These are phyloP conservation scores for Tripidium arundinaceum DNA, from an alignment of 202 grass and related monocot genomes.

Conservation along the genomic window DNA sequence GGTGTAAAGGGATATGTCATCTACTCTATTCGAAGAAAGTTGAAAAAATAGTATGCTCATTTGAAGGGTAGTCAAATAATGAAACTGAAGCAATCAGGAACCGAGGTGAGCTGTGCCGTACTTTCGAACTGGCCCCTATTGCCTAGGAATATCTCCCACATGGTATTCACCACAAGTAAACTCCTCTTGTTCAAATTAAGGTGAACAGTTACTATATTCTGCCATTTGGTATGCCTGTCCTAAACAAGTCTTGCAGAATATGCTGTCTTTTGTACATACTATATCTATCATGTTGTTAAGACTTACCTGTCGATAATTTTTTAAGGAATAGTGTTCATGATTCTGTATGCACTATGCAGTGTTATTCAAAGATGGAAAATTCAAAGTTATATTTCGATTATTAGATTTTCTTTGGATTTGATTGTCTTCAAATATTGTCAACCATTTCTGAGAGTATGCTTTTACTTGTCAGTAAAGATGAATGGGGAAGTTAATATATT, in stretches of 20 bases:
- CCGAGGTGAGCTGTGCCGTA: slow-evolving; percentile 50
- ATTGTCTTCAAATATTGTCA: background rate
- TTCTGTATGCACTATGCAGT: background rate
- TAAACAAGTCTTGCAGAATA: background rate
- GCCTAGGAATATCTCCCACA: background rate
- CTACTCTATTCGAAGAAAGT: slow-evolving; percentile 84
- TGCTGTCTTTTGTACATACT: background rate
- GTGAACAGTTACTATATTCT: background rate
- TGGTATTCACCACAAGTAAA: slow-evolving; percentile 42
- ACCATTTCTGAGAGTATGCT: background rate
- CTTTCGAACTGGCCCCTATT: slow-evolving; percentile 7
- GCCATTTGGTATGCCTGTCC: background rate
- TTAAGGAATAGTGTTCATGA: background rate
- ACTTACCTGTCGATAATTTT: background rate
- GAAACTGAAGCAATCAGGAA: slow-evolving; percentile 77
- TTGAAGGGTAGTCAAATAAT: slow-evolving; percentile 83
- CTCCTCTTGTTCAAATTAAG: slow-evolving; percentile 21
- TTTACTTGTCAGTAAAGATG: too few relatives aligned
- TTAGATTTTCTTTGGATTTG: slow-evolving; percentile 4
- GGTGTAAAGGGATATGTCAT: slow-evolving; percentile 73
- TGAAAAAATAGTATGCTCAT: slow-evolving; percentile 83
- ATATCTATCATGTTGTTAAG: background rate
- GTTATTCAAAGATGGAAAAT: background rate
- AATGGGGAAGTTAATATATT: slow-evolving; percentile 8
- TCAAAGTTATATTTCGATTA: background rate